Evolutionary conservation across 2,329 filamentous ascomycete species (phyloP).

Genomic region (Gnomoniopsis smithogilvyi): DNA sequence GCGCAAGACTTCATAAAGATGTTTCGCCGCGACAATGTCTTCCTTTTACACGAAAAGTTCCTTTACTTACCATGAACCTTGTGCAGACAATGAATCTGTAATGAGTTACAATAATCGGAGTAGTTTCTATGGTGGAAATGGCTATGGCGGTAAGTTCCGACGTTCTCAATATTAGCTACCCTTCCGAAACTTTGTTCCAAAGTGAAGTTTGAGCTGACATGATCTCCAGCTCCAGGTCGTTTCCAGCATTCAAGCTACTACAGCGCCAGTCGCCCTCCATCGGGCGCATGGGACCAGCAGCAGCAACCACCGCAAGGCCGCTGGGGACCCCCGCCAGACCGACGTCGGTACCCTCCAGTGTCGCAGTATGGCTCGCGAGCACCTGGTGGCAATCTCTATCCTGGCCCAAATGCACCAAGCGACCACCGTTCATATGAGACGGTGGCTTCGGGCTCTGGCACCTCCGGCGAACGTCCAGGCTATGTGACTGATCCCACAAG

Average conservation of each 20-base stretch:
- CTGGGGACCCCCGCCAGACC: constrained; percentile 18
- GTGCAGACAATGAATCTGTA: constrained; percentile 43
- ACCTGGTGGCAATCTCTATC: constrained; percentile 46
- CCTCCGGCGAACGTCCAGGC: constrained; percentile 68
- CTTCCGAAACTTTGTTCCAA: neutral
- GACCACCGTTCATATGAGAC: constrained; percentile 83
- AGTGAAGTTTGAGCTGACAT: constrained; percentile 16
- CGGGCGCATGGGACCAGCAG: constrained; percentile 34
- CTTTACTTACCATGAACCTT: constrained; percentile 19
- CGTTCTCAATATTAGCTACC: neutral
- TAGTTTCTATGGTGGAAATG: constrained; percentile 52
- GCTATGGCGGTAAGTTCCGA: constrained; percentile 26
- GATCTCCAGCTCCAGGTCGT: constrained; percentile 35
- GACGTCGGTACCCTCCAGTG: constrained; percentile 39
- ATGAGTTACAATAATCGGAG: constrained; percentile 54
- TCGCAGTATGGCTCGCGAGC: constrained; percentile 39
- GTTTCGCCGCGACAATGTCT: neutral
- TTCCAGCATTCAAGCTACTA: constrained; percentile 53
- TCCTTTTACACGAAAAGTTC: neutral
- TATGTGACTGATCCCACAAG: constrained; percentile 83
- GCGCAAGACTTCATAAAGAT: neutral
- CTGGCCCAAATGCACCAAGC: constrained; percentile 22
- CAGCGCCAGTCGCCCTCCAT: constrained; percentile 25
- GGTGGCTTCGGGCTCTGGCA: constrained; percentile 72
- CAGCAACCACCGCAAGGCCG: constrained; percentile 26